A percentile compares a stretch with the other conserved stretches of the same genome.
These are phyloP conservation scores for Boletellus ananas DNA, from an alignment of 768 basidiomycete genomes.

Conservation along the genomic window DNA sequence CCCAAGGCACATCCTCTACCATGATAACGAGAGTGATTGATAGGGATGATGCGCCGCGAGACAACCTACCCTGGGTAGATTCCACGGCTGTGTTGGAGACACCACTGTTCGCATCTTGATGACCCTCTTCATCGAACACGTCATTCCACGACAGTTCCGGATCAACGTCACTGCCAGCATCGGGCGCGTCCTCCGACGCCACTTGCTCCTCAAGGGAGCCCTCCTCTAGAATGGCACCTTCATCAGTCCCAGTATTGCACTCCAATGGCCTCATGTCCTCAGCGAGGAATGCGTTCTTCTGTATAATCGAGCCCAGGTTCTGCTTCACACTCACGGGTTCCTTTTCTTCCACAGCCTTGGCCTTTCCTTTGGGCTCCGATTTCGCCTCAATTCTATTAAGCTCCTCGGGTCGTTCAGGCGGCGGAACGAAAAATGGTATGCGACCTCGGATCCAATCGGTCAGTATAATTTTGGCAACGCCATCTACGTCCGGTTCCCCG, in stretches of 20 bases:
- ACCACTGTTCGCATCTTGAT: slow-evolving; percentile 18
- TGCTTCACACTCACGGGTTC: slow-evolving; percentile 71
- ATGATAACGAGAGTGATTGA: slow-evolving; percentile 8
- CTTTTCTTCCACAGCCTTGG: slow-evolving; percentile 29
- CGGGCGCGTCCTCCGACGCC: slow-evolving; percentile 32
- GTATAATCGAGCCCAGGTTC: slow-evolving; percentile 81
- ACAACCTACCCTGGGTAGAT: slow-evolving; percentile 19
- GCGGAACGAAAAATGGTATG: slow-evolving; percentile 93
- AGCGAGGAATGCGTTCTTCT: slow-evolving; percentile 81
- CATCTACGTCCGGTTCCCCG: slow-evolving; percentile 90
- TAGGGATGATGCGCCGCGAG: slow-evolving; percentile 1
- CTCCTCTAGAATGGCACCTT: slow-evolving; percentile 28
- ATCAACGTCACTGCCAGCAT: slow-evolving; percentile 35
- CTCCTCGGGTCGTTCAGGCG: slow-evolving; percentile 78
- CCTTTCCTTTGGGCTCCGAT: slow-evolving; percentile 51
- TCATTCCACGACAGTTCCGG: slow-evolving; percentile 81
- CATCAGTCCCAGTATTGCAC: slow-evolving; percentile 38
- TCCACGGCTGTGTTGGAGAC: slow-evolving; percentile 5
- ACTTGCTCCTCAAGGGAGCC: slow-evolving; percentile 40
- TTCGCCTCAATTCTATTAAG: slow-evolving; percentile 57
- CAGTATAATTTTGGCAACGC: slow-evolving; percentile 91
- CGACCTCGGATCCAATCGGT: slow-evolving; percentile 97
- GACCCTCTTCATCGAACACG: slow-evolving; percentile 62
- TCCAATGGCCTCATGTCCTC: slow-evolving; percentile 78
- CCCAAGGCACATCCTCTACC: slow-evolving; percentile 29